Evolutionary conservation across 768 basidiomycete species (phyloP), one percentile per base, ranked within the genome.

Genomic region (Amanita pseudoporphyria): DNA sequence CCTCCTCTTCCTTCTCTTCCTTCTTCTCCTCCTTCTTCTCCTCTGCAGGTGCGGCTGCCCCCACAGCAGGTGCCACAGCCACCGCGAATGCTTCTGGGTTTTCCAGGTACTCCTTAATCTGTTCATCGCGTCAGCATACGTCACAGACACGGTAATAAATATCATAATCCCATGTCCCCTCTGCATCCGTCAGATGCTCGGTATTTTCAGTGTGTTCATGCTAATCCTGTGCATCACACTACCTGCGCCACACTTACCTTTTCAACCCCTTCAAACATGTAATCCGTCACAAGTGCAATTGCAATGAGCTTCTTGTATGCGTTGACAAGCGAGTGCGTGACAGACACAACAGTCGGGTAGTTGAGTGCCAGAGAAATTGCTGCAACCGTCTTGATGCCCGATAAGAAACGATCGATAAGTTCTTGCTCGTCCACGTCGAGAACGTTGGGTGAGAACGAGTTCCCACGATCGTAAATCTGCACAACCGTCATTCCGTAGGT

Each of bases 401-500:
- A 77, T 70, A 91, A 60, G 84, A 99, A 98, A 61, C 87, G 83
- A 65, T 85, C 84, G 56, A 99, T 69, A 57, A 99, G 85, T 63
- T 91, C 88, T 54, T 81, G 70, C 71, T 97, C 95, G 58, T 88
- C 85, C 57, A 98, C 76, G 66, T 99, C 96, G 56, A 99, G 85
- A 53, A 99, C 91, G 3, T 74, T 70, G 36, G 95, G 85, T 38
- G 85, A 66, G 81, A 98, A 99, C 54, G 83, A 73, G 64, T 94
- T 95, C 62, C 96, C 96, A 53, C 79, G 76, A 73, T 95, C 90
- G 69, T 79, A 99, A 65, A 99, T 94, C 72, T 97, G 93, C 46
- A 94, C 81, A 56, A 99, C 94, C 45, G 82, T 87, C 95, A 99
- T 97, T 62, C 96, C 96, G 74, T 96, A 99, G 38, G 95, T 97